These are phyloP conservation scores for Cryptosporidium canis DNA, from an alignment of 169 alveolate species.

Conservation along the genomic window DNA sequence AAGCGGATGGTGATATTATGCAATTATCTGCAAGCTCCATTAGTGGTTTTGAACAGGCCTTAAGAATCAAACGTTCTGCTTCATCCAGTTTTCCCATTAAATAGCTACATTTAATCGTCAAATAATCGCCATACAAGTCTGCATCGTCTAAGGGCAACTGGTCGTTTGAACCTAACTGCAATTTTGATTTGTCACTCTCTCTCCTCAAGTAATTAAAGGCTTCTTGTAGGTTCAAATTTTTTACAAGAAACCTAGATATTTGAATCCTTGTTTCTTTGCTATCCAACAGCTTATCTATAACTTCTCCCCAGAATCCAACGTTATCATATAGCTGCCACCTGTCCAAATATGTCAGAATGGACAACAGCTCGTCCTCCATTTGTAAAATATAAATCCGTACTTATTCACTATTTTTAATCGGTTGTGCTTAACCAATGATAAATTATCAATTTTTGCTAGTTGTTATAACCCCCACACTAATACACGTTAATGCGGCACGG, in stretches of 20 bases:
- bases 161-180: not conserved
- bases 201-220: slow-evolving; percentile 38
- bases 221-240: slow-evolving; percentile 24
- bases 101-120: slow-evolving; percentile 15
- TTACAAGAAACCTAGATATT: slow-evolving; percentile 10
- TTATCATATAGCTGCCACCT: slow-evolving; percentile 57
- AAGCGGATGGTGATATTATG: slow-evolving; percentile 46
- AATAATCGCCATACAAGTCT: slow-evolving; percentile 46
- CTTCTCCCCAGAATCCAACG: slow-evolving; percentile 53
- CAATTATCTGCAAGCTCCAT: slow-evolving; percentile 34
- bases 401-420: not conserved
- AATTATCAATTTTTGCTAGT: not conserved
- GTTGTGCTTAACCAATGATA: not conserved
- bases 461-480: slow-evolving; percentile 45
- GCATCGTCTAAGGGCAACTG: not conserved
- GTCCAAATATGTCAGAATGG: slow-evolving; percentile 15
- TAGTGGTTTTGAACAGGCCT: slow-evolving; percentile 6
- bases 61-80: slow-evolving; percentile 35
- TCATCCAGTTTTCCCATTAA: slow-evolving; percentile 48
- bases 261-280: slow-evolving; percentile 45
- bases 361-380: slow-evolving; percentile 27
- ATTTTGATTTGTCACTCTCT: slow-evolving; percentile 9
- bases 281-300: slow-evolving; percentile 4
- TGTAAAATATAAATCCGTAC: not conserved
- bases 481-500: slow-evolving; percentile 28